Evolutionary conservation across 192 early-diverging fungal genomes (phyloP).

Genomic region (Rhizoclosmatium globosum): DNA sequence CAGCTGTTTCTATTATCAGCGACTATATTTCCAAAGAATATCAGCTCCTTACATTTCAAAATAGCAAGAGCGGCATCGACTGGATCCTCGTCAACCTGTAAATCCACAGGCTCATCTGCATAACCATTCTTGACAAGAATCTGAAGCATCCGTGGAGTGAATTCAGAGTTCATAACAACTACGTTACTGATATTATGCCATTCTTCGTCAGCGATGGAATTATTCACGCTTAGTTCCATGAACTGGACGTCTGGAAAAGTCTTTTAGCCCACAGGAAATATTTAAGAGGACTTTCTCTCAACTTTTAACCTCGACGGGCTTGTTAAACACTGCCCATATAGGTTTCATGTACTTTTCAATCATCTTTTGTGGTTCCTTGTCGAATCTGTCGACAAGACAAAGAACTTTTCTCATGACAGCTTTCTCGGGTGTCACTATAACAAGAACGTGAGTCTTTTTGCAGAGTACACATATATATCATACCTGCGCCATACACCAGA

Average conservation of each 20-base stretch:
- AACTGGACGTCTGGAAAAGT: slow-evolving; percentile 52
- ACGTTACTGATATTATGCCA: slow-evolving; percentile 55
- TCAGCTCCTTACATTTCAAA: slow-evolving; percentile 51
- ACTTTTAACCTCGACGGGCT: slow-evolving; percentile 56
- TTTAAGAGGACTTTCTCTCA: background rate
- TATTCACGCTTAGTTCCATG: slow-evolving; percentile 60
- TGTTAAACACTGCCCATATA: slow-evolving; percentile 46
- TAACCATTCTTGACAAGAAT: slow-evolving; percentile 56
- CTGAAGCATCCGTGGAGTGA: slow-evolving; percentile 50
- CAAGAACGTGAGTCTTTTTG: background rate
- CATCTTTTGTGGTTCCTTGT: slow-evolving; percentile 52
- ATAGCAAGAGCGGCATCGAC: slow-evolving; percentile 59
- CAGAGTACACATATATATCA: background rate
- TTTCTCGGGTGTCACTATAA: slow-evolving; percentile 33
- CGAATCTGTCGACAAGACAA: slow-evolving; percentile 59
- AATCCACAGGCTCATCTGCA: slow-evolving; percentile 46
- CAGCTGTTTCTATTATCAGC: slow-evolving; percentile 32
- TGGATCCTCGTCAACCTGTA: slow-evolving; percentile 54
- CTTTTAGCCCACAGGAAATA: background rate
- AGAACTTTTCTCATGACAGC: slow-evolving; percentile 41
- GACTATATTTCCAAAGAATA: background rate
- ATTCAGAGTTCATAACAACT: slow-evolving; percentile 54
- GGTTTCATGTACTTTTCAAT: slow-evolving; percentile 63
- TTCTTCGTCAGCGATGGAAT: slow-evolving; percentile 47
- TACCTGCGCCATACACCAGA: slow-evolving; percentile 53